Base-by-base conservation (phyloP, 768 basidiomycete genomes). In the Lyophyllum shimeji region DNA sequence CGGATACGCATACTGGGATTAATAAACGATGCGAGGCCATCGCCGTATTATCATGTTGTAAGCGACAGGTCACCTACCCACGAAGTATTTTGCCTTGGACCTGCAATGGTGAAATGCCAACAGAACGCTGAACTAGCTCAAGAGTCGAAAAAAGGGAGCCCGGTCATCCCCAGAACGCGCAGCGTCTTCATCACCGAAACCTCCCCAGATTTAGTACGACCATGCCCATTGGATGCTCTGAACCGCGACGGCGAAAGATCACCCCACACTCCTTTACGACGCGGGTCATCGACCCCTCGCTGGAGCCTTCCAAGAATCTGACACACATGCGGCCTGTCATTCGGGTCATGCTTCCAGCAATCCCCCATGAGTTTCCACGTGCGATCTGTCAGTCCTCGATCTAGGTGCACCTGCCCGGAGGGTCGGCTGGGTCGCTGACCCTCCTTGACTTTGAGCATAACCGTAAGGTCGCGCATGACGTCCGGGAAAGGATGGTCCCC, bases 401-500 rank as follows among this genome's bases (percentile, higher is more conserved):
- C 49, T 15, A 37, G 39, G 24, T 55, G 49, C 27, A 37, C 7
- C 31, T 27, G 15, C 2, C 51, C 56, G 9, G 3, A 7, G 7
- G 57, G 57, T 6, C 52, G 42, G 6, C 20, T 27, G 17, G 58
- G 58, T 17, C 51, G 50, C 17, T 55, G 18, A 3, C 53, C 53
- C 12, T 8, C 2, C 17, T 13, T 7, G 8, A 69, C 54, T 17
- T 57, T 63, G 7, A 62, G 23, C 11, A 69, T 68, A 9, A 72
- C 69, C 2, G 63, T 57, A 8, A 44, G 44, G 48, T 64, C 55
- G 42, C 56, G 50, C 7, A 29, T 8, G 11, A 63, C 59, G 37
- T 68, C 62, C n/a, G 63, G 52, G 49, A 70, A 71, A 15, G 72
- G 72, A 13, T 64, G 48, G 1, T 59, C 50, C 7, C 65, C 66